Percentiles rank a stretch among this genome's conserved stretches.
Evolutionary conservation across 2,329 filamentous ascomycete genomes (phyloP).

Genomic region (Botrytis aclada): DNA sequence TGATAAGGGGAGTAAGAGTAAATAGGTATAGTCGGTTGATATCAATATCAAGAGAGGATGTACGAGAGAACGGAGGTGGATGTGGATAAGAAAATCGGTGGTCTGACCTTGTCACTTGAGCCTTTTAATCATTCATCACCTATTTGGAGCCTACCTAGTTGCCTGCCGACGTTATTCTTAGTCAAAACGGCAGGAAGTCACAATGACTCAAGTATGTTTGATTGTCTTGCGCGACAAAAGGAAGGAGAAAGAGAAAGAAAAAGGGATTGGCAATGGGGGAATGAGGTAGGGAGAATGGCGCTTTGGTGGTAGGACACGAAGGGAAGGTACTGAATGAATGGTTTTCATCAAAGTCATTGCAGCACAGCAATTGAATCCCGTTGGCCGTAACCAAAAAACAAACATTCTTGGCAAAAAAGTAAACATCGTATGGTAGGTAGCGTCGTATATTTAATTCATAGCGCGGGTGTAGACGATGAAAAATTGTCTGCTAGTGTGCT

Average conservation of each 20-base stretch:
- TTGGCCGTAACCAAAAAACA: background rate
- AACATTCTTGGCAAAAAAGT: background rate
- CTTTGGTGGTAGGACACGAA: background rate
- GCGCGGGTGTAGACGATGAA: background rate
- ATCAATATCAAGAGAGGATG: background rate
- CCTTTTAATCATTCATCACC: conserved; percentile 4
- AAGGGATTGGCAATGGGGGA: too few species aligned
- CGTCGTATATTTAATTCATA: background rate
- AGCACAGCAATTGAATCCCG: background rate
- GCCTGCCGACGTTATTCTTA: background rate
- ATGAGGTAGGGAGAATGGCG: background rate
- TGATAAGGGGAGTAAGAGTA: background rate
- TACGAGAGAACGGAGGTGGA: background rate
- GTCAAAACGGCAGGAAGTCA: background rate
- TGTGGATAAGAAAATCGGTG: background rate
- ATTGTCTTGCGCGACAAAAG: background rate
- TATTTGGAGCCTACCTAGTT: background rate
- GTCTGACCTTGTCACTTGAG: conserved; percentile 20
- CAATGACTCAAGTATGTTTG: background rate
- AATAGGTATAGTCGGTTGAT: background rate
- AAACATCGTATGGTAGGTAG: background rate
- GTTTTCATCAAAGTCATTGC: background rate
- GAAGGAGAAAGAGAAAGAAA: background rate
- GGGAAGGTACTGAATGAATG: background rate
- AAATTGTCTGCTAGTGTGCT: background rate